Percentiles rank a stretch among this genome's conserved stretches.
Conservation (phyloP, 2,329 filamentous ascomycete genomes). For the Diplodia corticola region DNA sequence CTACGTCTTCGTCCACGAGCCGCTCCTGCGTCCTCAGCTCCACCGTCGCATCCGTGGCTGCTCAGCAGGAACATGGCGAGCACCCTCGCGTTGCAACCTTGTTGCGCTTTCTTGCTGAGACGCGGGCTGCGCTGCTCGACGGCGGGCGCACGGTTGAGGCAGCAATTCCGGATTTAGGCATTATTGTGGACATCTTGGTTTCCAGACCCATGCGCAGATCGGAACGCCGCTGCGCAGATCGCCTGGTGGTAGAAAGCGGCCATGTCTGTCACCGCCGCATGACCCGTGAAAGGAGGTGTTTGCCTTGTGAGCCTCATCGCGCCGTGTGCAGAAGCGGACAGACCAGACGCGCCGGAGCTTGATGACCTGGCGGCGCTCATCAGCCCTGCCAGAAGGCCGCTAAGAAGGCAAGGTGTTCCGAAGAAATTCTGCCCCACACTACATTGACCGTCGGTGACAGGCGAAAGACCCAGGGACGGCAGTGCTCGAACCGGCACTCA, state of each 20-base stretch:
- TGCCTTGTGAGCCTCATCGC: neutral
- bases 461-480: neutral
- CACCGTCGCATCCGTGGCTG: slow-evolving; percentile 4
- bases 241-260: neutral
- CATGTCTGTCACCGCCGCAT: neutral
- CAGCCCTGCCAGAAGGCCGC: neutral
- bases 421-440: neutral
- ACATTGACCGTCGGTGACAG: neutral
- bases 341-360: neutral
- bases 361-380: neutral
- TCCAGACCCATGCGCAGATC: slow-evolving; percentile 4
- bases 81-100: neutral
- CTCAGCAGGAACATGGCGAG: neutral
- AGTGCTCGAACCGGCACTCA: neutral
- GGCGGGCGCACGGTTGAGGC: neutral
- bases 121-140: neutral
- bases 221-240: slow-evolving; percentile 5
- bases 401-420: neutral
- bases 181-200: slow-evolving; percentile 8
- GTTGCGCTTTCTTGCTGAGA: neutral
- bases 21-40: neutral
- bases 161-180: slow-evolving; percentile 3
- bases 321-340: neutral
- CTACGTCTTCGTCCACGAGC: neutral
- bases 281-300: neutral